Evolutionary conservation across 2,329 filamentous ascomycete genomes (phyloP).

Genomic region (Paecilomyces sp.): DNA sequence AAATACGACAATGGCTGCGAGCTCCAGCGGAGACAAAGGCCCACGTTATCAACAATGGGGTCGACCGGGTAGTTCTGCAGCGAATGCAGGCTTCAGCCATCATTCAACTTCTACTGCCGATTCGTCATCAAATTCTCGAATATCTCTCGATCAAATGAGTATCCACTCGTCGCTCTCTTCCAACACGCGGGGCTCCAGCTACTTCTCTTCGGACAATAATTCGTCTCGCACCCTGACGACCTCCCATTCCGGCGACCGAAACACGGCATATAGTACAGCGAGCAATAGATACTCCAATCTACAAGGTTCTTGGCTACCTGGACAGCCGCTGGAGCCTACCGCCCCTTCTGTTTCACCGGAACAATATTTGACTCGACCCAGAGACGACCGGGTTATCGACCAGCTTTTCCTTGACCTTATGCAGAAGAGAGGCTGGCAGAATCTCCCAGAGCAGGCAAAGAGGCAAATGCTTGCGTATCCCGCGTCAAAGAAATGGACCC

Average conservation of each 20-base stretch:
- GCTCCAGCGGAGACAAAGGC: slow-evolving; percentile 60
- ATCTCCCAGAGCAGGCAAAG: slow-evolving; percentile 86
- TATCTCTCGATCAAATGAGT: slow-evolving; percentile 59
- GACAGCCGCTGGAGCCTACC: slow-evolving; percentile 13
- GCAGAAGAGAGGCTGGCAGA: slow-evolving; percentile 97
- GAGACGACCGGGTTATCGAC: slow-evolving; percentile 68
- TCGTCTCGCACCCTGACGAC: slow-evolving; percentile 38
- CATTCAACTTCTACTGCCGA: slow-evolving; percentile 53
- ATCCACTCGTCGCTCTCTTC: slow-evolving; percentile 56
- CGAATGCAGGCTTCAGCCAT: slow-evolving; percentile 44
- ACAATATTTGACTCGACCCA: slow-evolving; percentile 35
- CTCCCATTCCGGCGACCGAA: slow-evolving; percentile 29
- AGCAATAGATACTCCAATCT: slow-evolving; percentile 23
- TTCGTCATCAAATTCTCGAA: slow-evolving; percentile 47
- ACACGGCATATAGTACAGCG: slow-evolving; percentile 15
- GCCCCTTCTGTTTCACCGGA: slow-evolving; percentile 27
- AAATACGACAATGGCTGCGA: slow-evolving; percentile 61
- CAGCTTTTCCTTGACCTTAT: slow-evolving; percentile 89
- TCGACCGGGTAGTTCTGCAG: slow-evolving; percentile 49
- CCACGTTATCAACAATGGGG: slow-evolving; percentile 76
- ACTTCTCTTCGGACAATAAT: slow-evolving; percentile 49
- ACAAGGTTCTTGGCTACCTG: slow-evolving; percentile 20
- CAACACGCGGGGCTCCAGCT: slow-evolving; percentile 48
- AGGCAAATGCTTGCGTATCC: slow-evolving; percentile 96
- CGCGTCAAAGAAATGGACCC: slow-evolving; percentile 91